phyloP scores from a whole-genome alignment of 495 filamentous ascomycete species.

The Annulohypoxylon maeteangense region DNA sequence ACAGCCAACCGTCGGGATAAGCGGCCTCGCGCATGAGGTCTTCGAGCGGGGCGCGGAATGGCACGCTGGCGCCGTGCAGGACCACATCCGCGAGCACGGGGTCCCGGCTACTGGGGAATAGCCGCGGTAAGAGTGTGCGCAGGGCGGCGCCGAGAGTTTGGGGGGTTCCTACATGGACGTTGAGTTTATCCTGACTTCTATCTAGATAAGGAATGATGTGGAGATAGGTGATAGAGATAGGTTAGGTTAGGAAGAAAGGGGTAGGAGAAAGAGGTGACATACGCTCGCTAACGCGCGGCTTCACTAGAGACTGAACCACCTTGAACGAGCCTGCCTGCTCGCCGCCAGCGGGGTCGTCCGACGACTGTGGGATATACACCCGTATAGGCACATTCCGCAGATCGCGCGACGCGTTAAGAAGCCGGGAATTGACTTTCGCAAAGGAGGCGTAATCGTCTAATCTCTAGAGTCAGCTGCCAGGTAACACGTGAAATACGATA shows the following conservation, averaged over 20 bases:
- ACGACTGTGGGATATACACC: conserved; percentile 84
- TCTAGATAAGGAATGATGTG: not conserved
- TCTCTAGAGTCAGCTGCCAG: conserved; percentile 16
- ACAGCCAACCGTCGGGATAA: conserved; percentile 93
- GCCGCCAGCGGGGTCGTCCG: conserved; percentile 51
- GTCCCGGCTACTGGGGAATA: conserved; percentile 89
- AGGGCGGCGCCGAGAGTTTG: conserved; percentile 87
- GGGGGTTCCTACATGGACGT: conserved; percentile 45
- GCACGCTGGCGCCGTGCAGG: conserved; percentile 86
- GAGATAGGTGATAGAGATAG: too few species aligned
- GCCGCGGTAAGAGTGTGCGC: conserved; percentile 76
- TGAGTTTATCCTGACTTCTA: not conserved
- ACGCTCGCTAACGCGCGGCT: conserved; percentile 58
- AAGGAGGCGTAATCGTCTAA: conserved; percentile 79
- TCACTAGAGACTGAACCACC: conserved; percentile 75
- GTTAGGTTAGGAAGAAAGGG: not conserved
- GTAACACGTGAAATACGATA: not conserved
- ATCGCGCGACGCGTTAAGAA: conserved; percentile 79
- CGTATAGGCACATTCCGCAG: conserved; percentile 86
- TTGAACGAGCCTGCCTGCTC: conserved; percentile 63
- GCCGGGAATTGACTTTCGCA: conserved; percentile 76
- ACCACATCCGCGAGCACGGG: conserved; percentile 91
- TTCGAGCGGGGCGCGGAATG: conserved; percentile 83
- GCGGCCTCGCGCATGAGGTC: conserved; percentile 83
- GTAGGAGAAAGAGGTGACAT: conserved; percentile 32